Evolutionary conservation across 352 stramenopile species (phyloP), one percentile per base, ranked within the genome.

Genomic region (Globisporangium megalacanthum): DNA sequence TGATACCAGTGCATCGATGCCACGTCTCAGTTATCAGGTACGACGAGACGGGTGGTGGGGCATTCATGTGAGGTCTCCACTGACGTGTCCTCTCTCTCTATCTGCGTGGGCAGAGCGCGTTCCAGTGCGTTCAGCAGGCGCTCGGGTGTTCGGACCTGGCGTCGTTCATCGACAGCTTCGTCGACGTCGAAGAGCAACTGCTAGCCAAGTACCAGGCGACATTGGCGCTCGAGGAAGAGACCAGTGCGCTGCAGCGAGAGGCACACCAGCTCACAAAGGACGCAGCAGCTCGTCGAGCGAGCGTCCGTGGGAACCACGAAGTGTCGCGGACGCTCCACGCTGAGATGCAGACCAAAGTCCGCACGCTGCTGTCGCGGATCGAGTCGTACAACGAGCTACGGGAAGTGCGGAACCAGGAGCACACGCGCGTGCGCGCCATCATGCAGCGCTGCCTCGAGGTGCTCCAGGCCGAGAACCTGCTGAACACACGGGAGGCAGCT

Each of bases 361-460:
- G 72, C 33, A 52, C 56, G 4, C 52, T 68, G 9, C 49, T 74
- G 1, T 4, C 61, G 0, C 69, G 66, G 10, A 80, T 83, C 17
- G 52, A 60, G 6, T 69, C 64, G 9, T 87, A 84, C 65, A 80
- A 85, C 49, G 72, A 77, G 4, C 61, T 86, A 6, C 73, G 73
- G 2, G 70, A 86, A 36, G 37, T 67, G 53, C 68, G 79, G 5
- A 86, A 86, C 64, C 53, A 71, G 1, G 74, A 89, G 33, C 67
- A 83, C 47, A 57, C 58, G 11, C 71, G 70, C 6, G 41, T 87
- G 42, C 70, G 74, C 2, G 49, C 29, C 6, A 78, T 89, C 42
- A 86, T 89, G 73, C 48, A 86, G 58, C 65, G 69, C 1, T 86
- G 76, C 59, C 76, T 89, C 36, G 79, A 87, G 55, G 71, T 77